These are phyloP conservation scores for Globisporangium okanoganense DNA, from an alignment of 352 stramenopile species.

Conservation along the genomic window DNA sequence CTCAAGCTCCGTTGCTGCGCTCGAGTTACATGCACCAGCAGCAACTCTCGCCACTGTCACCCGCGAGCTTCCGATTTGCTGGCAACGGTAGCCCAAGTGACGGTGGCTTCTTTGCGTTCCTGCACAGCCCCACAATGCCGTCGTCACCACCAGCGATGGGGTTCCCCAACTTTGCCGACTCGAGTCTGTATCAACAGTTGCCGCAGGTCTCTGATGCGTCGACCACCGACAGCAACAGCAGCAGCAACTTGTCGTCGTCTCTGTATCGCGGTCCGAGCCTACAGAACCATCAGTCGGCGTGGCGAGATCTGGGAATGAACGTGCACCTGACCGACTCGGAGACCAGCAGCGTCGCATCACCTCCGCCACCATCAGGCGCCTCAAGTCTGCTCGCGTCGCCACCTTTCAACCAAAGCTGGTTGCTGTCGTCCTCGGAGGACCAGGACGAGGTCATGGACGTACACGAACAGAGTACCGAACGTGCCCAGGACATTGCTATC, in stretches of 20 bases:
- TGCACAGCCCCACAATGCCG: conserved; percentile 9
- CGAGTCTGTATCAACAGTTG: background rate
- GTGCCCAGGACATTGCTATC: background rate
- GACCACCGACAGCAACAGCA: background rate
- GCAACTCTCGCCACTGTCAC: conserved; percentile 2
- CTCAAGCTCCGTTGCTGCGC: conserved; percentile 2
- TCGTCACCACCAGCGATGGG: conserved; percentile 2
- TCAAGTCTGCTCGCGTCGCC: background rate
- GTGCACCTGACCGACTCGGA: conserved; percentile 25
- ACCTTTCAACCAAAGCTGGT: background rate
- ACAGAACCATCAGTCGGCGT: conserved; percentile 59
- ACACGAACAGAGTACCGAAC: background rate
- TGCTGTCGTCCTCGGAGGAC: background rate
- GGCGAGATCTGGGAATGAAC: conserved; percentile 34
- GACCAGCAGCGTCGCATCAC: conserved; percentile 13
- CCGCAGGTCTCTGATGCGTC: background rate
- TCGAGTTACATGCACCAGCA: conserved; percentile 12
- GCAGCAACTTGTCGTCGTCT: background rate
- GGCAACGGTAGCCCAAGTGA: background rate
- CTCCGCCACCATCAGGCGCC: background rate
- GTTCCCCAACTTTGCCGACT: background rate
- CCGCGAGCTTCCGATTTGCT: background rate
- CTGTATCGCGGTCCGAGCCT: conserved; percentile 23
- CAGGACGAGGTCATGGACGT: background rate
- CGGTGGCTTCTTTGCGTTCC: background rate